Percentiles rank a stretch among this genome's conserved stretches.
phyloP scores from a whole-genome alignment of 2,329 filamentous ascomycete species.

The Paracorniculantispora psalliotae region DNA sequence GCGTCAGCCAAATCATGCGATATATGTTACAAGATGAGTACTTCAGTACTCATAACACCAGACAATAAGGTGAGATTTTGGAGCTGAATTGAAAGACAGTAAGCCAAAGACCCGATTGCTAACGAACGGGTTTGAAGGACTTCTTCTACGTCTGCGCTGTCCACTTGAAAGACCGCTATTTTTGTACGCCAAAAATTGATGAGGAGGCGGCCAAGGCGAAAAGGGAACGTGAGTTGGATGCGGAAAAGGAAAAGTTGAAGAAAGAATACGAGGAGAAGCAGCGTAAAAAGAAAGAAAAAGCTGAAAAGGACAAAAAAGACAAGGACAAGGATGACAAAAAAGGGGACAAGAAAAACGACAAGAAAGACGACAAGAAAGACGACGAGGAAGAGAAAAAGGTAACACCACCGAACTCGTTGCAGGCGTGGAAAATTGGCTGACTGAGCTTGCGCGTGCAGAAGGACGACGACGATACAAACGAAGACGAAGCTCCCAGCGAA shows the following conservation, averaged over 20 bases:
- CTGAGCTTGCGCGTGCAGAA: slow-evolving; percentile 15
- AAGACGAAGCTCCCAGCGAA: slow-evolving; percentile 33
- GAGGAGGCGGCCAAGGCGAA: slow-evolving; percentile 59
- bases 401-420: neutral
- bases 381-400: slow-evolving; percentile 34
- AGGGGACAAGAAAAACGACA: too few relatives aligned
- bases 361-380: slow-evolving; percentile 34
- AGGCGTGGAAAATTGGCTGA: neutral
- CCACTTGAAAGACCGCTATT: slow-evolving; percentile 78
- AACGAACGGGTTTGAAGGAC: slow-evolving; percentile 43
- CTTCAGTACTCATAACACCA: slow-evolving; percentile 80
- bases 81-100: neutral
- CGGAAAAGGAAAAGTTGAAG: slow-evolving; percentile 60
- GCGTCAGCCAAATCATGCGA: slow-evolving; percentile 79
- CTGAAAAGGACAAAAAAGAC: slow-evolving; percentile 45
- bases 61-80: slow-evolving; percentile 79
- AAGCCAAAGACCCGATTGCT: neutral
- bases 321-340: slow-evolving; percentile 41
- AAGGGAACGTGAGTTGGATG: slow-evolving; percentile 56
- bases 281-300: slow-evolving; percentile 63
- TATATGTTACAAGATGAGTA: slow-evolving; percentile 84
- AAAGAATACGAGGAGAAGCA: slow-evolving; percentile 75
- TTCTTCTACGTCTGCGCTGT: slow-evolving; percentile 87
- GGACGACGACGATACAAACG: slow-evolving; percentile 19
- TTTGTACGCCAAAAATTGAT: slow-evolving; percentile 71